A percentile compares a stretch with the other conserved stretches of the same genome.
Conservation (phyloP, 768 basidiomycete species). For the Hydnum rufescens region DNA sequence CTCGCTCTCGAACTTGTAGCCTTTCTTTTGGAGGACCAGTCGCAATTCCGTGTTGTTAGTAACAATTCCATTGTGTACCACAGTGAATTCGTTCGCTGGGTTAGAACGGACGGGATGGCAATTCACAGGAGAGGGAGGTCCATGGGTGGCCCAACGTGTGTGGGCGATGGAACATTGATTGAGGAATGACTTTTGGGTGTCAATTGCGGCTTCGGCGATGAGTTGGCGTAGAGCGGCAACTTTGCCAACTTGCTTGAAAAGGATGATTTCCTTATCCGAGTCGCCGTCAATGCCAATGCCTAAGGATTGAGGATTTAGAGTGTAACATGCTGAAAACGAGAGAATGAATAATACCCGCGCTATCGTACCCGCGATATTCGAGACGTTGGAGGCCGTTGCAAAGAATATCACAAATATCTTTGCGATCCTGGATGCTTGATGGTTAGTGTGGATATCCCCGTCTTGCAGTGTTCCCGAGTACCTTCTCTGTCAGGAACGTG, state of each 20-base stretch:
- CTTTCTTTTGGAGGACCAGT: conserved; percentile 85
- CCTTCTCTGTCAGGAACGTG: conserved; percentile 89
- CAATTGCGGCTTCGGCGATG: conserved; percentile 48
- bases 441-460: neutral
- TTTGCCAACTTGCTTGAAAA: conserved; percentile 98
- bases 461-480: conserved; percentile 14
- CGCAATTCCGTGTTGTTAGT: conserved; percentile 82
- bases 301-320: neutral
- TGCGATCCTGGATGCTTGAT: conserved; percentile 42
- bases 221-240: conserved; percentile 82
- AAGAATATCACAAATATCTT: conserved; percentile 79
- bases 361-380: conserved; percentile 98
- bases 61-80: conserved; percentile 98
- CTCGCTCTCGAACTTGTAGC: conserved; percentile 83
- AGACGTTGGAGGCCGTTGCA: conserved; percentile 80
- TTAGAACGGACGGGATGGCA: conserved; percentile 92
- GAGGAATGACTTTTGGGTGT: conserved; percentile 57
- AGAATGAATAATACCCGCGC: conserved; percentile 29
- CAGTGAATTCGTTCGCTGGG: conserved; percentile 56
- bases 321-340: neutral
- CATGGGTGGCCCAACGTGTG: conserved; percentile 99
- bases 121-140: conserved; percentile 67
- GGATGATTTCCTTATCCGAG: conserved; percentile 48
- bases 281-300: conserved; percentile 85
- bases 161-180: conserved; percentile 95